Base-by-base conservation (phyloP, 2,329 filamentous ascomycete genomes). In the Pestalotiopsis sp. region DNA sequence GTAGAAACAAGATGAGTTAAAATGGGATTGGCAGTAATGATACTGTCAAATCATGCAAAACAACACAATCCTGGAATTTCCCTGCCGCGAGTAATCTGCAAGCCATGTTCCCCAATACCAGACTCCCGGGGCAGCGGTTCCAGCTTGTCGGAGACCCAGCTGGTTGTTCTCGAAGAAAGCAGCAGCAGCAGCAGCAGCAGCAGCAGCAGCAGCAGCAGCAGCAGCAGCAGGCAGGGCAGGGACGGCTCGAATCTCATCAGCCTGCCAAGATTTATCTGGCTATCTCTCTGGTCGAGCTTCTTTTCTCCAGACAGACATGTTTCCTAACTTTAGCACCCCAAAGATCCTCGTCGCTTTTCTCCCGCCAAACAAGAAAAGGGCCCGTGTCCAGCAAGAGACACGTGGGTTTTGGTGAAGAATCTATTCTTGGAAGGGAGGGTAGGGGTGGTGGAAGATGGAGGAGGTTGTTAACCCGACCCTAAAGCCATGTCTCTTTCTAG, bases 351-450 rank as follows among this genome's bases (percentile, higher is more conserved):
- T 60, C 23, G 7, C 57, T 27, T 60, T 17, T 36, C 23, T 14
- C 13, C 7, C 57, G n/a, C 49, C 66, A 27, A 38, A 36, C 27
- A 59, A 67, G 45, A 49, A 67, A 23, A 62, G 31, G n/a, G 23
- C 23, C 59, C 45, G n/a, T 36, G 66, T 39, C 31, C 41, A 20
- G 23, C 31, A 36, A 5, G 63, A 38, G 45, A 60, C 45, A 52
- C 67, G 45, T 52, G 45, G 45, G 45, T 9, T 38, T 38, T 68
- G 31, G 61, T 36, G 49, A 68, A 57, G 38, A 49, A 60, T 56
- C 67, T 68, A 68, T 68, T 68, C 64, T 68, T 68, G 67, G 67
- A 20, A 41, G 49, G 52, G 45, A 27, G n/a, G 17, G 45, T 17
- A 52, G 14, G 45, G 45, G 45, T 17, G 45, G 20, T n/a, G 20